phyloP scores from a whole-genome alignment of 805 yeast species.

The Wickerhamomyces sydowiorum region DNA sequence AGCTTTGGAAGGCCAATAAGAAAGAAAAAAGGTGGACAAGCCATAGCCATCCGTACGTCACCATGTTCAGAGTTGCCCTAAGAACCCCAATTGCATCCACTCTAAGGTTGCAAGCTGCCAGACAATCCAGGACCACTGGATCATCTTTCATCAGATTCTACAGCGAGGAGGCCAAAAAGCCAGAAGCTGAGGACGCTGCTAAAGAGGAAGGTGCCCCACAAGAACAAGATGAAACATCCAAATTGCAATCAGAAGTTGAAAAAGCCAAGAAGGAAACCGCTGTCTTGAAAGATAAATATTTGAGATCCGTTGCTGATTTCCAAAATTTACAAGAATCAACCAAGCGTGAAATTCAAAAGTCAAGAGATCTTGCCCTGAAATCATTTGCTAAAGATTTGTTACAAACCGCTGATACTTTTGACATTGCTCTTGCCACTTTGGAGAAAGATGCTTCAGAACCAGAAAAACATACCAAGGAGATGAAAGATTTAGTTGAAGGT shows the following conservation, averaged over 20 bases:
- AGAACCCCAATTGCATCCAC: constrained; percentile 11
- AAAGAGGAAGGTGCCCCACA: constrained; percentile 11
- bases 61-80: constrained; percentile 16
- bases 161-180: constrained; percentile 22
- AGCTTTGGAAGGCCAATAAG: too few species aligned
- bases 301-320: constrained; percentile 25
- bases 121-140: constrained; percentile 1
- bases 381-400: constrained; percentile 23
- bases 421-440: constrained; percentile 22
- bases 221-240: constrained; percentile 16
- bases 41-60: too few species aligned
- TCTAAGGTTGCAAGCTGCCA: constrained; percentile 1
- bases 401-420: constrained; percentile 24
- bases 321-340: constrained; percentile 25
- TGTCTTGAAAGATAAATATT: constrained; percentile 20
- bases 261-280: constrained; percentile 20
- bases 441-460: constrained; percentile 19
- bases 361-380: constrained; percentile 24
- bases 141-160: constrained; percentile 17
- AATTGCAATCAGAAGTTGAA: constrained; percentile 13
- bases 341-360: constrained; percentile 23
- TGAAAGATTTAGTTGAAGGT: constrained; percentile 45
- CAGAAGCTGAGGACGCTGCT: constrained; percentile 8
- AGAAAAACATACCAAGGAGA: constrained; percentile 28
- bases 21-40: too few species aligned